Conservation (phyloP, 139 green algal genomes). For the Microglena sp. region DNA sequence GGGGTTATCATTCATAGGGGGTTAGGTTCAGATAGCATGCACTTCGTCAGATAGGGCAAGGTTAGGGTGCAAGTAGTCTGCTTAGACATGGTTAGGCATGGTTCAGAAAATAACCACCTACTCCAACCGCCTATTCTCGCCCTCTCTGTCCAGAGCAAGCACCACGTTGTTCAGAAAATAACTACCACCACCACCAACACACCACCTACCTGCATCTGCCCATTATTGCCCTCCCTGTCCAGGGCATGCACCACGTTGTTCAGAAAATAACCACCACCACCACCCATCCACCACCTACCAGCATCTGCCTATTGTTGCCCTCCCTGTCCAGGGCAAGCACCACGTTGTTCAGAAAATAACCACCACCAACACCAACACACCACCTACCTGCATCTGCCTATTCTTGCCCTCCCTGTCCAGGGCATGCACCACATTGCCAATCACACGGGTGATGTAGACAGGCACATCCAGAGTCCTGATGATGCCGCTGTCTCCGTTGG, state of each 20-base stretch:
- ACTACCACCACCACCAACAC: too few relatives aligned
- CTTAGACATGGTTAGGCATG: constrained; percentile 18
- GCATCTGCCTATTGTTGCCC: constrained; percentile 79
- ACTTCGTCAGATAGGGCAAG: too few relatives aligned
- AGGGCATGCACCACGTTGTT: constrained; percentile 78
- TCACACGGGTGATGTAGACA: constrained; percentile 89
- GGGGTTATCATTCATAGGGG: too few relatives aligned
- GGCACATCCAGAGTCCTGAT: constrained; percentile 93
- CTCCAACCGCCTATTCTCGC: too few relatives aligned
- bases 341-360: too few relatives aligned
- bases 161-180: too few relatives aligned
- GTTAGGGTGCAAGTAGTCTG: too few relatives aligned
- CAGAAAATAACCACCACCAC: too few relatives aligned
- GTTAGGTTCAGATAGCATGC: too few relatives aligned
- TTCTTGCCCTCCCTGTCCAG: constrained; percentile 95
- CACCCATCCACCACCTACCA: constrained; percentile 32
- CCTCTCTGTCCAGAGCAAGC: too few relatives aligned
- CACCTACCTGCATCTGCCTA: constrained; percentile 62
- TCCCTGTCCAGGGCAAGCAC: constrained; percentile 94
- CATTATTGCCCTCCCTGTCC: constrained; percentile 90
- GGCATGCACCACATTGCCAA: constrained; percentile 59
- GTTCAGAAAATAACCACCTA: too few relatives aligned
- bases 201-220: constrained; percentile 60
- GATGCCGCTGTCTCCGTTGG: constrained; percentile 95
- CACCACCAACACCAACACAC: too few relatives aligned